phyloP scores from a whole-genome alignment of 495 filamentous ascomycete genomes.

The Hypoxylon cercidicola region DNA sequence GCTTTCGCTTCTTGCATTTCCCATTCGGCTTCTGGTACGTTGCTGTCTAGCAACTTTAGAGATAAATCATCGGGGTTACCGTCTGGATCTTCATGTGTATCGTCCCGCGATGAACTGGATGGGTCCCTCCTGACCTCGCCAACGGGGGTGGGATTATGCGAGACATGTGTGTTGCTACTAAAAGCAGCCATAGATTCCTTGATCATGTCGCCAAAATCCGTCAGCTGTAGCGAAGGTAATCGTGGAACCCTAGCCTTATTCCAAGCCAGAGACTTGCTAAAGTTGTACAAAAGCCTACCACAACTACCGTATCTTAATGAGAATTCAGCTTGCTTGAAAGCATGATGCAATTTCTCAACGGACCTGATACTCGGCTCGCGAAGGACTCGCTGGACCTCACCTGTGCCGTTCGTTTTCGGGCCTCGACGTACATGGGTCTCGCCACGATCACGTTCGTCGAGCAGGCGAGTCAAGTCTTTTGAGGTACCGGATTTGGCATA shows the following conservation, averaged over 20 bases:
- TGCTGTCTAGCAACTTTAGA: neutral
- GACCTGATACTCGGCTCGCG: slow-evolving; percentile 28
- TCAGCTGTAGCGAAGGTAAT: slow-evolving; percentile 32
- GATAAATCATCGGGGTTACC: neutral
- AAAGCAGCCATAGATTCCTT: neutral
- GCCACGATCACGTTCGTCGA: slow-evolving; percentile 25
- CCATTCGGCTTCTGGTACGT: slow-evolving; percentile 8
- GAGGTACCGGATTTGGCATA: slow-evolving; percentile 16
- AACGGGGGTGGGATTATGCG: neutral
- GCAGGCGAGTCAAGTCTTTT: slow-evolving; percentile 19
- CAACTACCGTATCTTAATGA: slow-evolving; percentile 13
- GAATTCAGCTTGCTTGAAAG: slow-evolving; percentile 21
- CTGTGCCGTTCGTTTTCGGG: slow-evolving; percentile 29
- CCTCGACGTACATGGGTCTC: slow-evolving; percentile 10
- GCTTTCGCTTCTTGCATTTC: slow-evolving; percentile 16
- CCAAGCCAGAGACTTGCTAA: slow-evolving; percentile 31
- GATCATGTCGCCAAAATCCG: neutral
- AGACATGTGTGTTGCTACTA: neutral
- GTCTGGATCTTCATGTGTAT: neutral
- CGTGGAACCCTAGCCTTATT: slow-evolving; percentile 20
- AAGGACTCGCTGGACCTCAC: slow-evolving; percentile 33
- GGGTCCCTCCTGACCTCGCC: slow-evolving; percentile 28
- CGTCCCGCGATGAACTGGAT: neutral
- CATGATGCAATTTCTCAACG: slow-evolving; percentile 24
- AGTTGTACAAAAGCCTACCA: slow-evolving; percentile 25